Evolutionary conservation across 768 basidiomycete genomes (phyloP).

Genomic region (Sutorius australiensis): DNA sequence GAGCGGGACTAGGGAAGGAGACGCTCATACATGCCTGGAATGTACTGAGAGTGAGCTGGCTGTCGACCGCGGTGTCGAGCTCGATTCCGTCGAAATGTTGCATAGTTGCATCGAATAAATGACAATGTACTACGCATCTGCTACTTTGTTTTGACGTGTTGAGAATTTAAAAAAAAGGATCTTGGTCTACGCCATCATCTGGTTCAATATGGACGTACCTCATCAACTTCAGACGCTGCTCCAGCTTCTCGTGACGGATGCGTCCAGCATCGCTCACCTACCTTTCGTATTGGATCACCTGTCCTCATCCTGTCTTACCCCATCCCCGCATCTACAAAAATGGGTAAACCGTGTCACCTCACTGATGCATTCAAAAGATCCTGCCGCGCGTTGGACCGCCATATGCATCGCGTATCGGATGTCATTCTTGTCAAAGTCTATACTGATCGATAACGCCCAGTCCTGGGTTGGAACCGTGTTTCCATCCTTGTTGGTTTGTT

Average conservation of each 20-base stretch:
- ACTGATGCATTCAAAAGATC: slow-evolving; percentile 71
- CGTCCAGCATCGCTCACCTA: slow-evolving; percentile 53
- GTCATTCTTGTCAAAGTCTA: slow-evolving; percentile 48
- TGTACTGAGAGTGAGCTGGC: slow-evolving; percentile 47
- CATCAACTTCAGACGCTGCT: slow-evolving; percentile 62
- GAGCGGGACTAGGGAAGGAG: slow-evolving; percentile 2
- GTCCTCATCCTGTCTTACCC: slow-evolving; percentile 46
- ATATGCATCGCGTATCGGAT: slow-evolving; percentile 70
- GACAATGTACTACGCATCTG: background rate
- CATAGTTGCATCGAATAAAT: slow-evolving; percentile 15
- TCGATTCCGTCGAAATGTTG: slow-evolving; percentile 23
- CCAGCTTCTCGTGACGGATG: slow-evolving; percentile 68
- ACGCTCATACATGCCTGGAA: slow-evolving; percentile 45
- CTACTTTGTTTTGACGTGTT: slow-evolving; percentile 32
- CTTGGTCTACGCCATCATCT: background rate
- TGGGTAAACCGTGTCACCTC: slow-evolving; percentile 74
- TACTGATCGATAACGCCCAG: slow-evolving; percentile 69
- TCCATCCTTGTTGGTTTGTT: slow-evolving; percentile 67
- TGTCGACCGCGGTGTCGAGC: slow-evolving; percentile 52
- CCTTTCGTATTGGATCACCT: slow-evolving; percentile 58
- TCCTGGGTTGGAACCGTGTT: slow-evolving; percentile 66
- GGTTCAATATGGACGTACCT: slow-evolving; percentile 38
- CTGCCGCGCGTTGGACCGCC: slow-evolving; percentile 78
- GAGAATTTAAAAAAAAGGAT: slow-evolving; percentile 26
- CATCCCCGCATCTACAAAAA: slow-evolving; percentile 67